Conservation (phyloP, 257 asterid genomes). For the Capsicum baccatum region DNA sequence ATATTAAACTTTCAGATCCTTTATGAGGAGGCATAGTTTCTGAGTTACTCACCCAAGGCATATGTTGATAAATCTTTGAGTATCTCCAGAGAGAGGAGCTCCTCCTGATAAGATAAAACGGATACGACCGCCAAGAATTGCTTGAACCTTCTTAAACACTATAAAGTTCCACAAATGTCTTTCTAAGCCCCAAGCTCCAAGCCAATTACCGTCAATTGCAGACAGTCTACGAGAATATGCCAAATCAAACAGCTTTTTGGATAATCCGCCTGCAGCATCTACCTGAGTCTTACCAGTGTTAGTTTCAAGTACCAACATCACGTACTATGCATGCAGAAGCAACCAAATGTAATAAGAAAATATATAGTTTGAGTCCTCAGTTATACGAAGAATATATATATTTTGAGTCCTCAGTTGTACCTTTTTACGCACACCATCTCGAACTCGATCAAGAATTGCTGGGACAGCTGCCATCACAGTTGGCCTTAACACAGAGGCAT, state of each 20-base stretch:
- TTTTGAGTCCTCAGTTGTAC: conserved; percentile 39
- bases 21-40: neutral
- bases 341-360: conserved; percentile 27
- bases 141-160: conserved; percentile 86
- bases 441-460: conserved; percentile 97
- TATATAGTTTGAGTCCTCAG: neutral
- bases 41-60: conserved; percentile 81
- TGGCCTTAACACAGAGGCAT: conserved; percentile 80
- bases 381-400: conserved; percentile 39
- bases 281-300: conserved; percentile 56
- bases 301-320: neutral
- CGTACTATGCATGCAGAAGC: neutral
- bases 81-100: conserved; percentile 95
- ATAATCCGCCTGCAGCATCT: conserved; percentile 82
- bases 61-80: conserved; percentile 96
- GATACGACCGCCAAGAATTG: conserved; percentile 91
- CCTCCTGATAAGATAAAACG: conserved; percentile 98
- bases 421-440: conserved; percentile 97
- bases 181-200: conserved; percentile 99
- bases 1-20: neutral
- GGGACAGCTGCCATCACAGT: conserved; percentile 96
- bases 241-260: conserved; percentile 83
- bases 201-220: conserved; percentile 95
- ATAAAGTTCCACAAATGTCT: conserved; percentile 78
- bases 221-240: conserved; percentile 85